Percentiles rank a stretch among this genome's conserved stretches.
phyloP scores from a whole-genome alignment of 2,329 filamentous ascomycete genomes.

The Akanthomyces lecanii region DNA sequence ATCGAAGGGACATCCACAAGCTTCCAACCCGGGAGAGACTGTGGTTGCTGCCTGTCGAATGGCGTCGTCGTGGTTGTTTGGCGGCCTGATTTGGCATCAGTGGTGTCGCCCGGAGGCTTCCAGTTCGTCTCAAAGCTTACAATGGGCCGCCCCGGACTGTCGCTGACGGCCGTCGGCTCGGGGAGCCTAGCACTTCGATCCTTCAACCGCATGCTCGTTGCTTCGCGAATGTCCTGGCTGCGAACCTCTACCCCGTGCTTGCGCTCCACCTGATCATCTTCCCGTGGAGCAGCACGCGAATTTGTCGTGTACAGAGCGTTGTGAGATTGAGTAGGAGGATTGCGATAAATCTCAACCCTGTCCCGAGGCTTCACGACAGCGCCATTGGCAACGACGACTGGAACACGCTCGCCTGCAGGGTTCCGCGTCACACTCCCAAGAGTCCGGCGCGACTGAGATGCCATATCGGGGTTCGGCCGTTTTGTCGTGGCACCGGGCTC shows the following conservation, averaged over 20 bases:
- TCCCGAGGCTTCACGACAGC: slow-evolving; percentile 39
- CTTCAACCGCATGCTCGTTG: slow-evolving; percentile 82
- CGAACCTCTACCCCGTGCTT: slow-evolving; percentile 82
- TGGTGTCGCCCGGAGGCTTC: slow-evolving; percentile 65
- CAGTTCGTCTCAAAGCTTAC: slow-evolving; percentile 92
- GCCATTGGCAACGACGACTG: slow-evolving; percentile 25
- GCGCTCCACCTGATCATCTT: slow-evolving; percentile 47
- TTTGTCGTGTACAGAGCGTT: slow-evolving; percentile 79
- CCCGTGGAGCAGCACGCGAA: slow-evolving; percentile 29
- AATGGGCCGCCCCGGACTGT: slow-evolving; percentile 85
- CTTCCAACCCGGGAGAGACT: slow-evolving; percentile 28
- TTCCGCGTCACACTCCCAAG: slow-evolving; percentile 32
- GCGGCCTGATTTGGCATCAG: slow-evolving; percentile 58
- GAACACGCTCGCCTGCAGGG: slow-evolving; percentile 18
- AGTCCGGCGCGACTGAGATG: slow-evolving; percentile 28
- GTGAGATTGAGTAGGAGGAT: slow-evolving; percentile 76
- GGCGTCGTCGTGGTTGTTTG: slow-evolving; percentile 26
- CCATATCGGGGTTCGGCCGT: slow-evolving; percentile 28
- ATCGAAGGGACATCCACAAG: slow-evolving; percentile 49
- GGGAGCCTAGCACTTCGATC: slow-evolving; percentile 85
- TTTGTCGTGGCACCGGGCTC: slow-evolving; percentile 58
- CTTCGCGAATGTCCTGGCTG: slow-evolving; percentile 80
- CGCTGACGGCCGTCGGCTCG: slow-evolving; percentile 85
- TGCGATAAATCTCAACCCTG: slow-evolving; percentile 73
- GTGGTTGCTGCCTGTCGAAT: slow-evolving; percentile 27